phyloP scores from a whole-genome alignment of 306 rosid genomes.

The Prunus dulcis region DNA sequence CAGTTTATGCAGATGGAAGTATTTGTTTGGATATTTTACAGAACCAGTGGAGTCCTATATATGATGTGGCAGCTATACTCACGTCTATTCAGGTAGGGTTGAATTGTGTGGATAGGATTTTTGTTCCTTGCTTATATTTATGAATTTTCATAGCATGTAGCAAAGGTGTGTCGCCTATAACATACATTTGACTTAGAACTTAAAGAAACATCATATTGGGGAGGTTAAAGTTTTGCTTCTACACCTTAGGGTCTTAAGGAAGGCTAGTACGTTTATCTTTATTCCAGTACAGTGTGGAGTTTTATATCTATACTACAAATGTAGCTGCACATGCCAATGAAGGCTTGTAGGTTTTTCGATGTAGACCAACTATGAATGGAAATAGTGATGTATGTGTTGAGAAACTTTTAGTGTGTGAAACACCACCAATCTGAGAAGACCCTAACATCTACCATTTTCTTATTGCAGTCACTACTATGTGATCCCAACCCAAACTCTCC shows the following conservation, averaged over 20 bases:
- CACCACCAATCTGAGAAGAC: neutral
- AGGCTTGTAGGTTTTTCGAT: no score
- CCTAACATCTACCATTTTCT: neutral
- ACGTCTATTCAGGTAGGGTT: constrained; percentile 88
- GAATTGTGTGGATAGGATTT: neutral
- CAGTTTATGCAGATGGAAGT: constrained; percentile 99
- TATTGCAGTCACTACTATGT: constrained; percentile 77
- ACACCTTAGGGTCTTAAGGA: no score
- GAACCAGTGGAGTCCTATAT: constrained; percentile 98
- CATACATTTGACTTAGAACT: neutral
- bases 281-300: no score
- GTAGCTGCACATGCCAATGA: neutral
- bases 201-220: neutral
- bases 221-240: neutral
- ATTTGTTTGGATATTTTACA: constrained; percentile 95
- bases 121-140: neutral
- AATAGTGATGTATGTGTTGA: neutral
- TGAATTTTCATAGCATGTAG: neutral
- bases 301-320: no score
- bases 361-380: neutral
- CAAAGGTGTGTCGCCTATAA: neutral
- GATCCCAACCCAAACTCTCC: constrained; percentile 99
- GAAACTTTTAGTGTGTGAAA: neutral
- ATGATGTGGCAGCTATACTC: constrained; percentile 95
- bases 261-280: no score